Conservation (phyloP, 805 yeast species). For the Ogataea populi-albae region DNA sequence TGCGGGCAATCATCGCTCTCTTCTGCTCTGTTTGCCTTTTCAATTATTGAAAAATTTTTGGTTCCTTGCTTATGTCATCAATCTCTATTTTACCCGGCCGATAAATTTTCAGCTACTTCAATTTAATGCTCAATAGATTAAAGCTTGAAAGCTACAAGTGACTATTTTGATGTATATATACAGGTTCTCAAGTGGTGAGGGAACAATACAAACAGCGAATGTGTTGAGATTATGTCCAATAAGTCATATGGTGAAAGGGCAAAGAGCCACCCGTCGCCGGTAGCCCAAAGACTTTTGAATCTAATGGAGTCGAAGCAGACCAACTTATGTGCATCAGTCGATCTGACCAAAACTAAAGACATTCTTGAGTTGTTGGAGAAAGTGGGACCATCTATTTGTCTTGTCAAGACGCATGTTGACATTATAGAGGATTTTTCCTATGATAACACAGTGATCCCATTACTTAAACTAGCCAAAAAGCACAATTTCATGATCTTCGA, state of each 20-base stretch:
- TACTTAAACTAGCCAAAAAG: conserved; percentile 67
- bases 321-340: conserved; percentile 92
- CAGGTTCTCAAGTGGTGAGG: too few species aligned
- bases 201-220: too few species aligned
- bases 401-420: conserved; percentile 93
- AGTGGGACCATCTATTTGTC: conserved; percentile 87
- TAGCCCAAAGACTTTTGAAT: conserved; percentile 69
- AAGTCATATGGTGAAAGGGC: conserved; percentile 68
- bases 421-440: conserved; percentile 84
- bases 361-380: conserved; percentile 68
- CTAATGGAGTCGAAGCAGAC: conserved; percentile 80
- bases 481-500: conserved; percentile 91
- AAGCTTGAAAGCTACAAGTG: too few species aligned
- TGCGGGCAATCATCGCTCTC: too few species aligned
- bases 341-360: conserved; percentile 78
- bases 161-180: too few species aligned
- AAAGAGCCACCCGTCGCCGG: conserved; percentile 64
- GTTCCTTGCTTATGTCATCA: too few species aligned
- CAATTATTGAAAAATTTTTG: too few species aligned
- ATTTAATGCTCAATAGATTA: too few species aligned
- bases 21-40: too few species aligned
- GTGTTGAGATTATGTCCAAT: conserved; percentile 2
- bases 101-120: too few species aligned
- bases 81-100: too few species aligned
- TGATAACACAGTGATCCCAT: conserved; percentile 75